Percentiles rank a stretch among this genome's conserved stretches.
Evolutionary conservation across 495 filamentous ascomycete species (phyloP).

Genomic region (Barbatosphaeria neglecta): DNA sequence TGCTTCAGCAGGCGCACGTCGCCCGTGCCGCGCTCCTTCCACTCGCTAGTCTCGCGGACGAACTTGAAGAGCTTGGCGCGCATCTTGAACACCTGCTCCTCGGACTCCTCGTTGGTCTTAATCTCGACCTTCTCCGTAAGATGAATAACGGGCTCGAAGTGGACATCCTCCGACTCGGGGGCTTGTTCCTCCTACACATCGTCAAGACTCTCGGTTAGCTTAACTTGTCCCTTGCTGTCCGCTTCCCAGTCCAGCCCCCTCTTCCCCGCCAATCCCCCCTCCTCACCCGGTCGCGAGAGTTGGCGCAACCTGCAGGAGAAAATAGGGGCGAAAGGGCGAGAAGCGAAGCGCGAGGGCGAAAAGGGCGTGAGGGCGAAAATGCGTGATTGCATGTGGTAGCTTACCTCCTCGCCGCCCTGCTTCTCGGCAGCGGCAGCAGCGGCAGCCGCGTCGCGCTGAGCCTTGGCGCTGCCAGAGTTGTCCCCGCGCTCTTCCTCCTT

Average conservation of each 20-base stretch:
- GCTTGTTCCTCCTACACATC: slow-evolving; percentile 46
- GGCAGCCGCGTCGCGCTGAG: slow-evolving; percentile 56
- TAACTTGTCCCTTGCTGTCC: too few species aligned
- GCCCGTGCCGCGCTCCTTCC: slow-evolving; percentile 98
- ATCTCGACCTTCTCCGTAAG: slow-evolving; percentile 92
- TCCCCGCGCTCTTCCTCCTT: slow-evolving; percentile 62
- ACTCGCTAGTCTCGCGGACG: slow-evolving; percentile 77
- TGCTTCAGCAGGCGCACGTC: slow-evolving; percentile 96
- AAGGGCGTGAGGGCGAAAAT: background rate
- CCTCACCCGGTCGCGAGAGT: too few species aligned
- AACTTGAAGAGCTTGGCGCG: slow-evolving; percentile 99
- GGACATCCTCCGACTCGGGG: slow-evolving; percentile 77
- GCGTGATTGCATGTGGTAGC: slow-evolving; percentile 1
- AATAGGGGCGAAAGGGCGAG: too few species aligned
- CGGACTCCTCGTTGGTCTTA: slow-evolving; percentile 96
- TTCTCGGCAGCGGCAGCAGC: slow-evolving; percentile 32
- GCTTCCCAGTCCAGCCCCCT: too few species aligned
- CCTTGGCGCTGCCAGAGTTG: slow-evolving; percentile 77
- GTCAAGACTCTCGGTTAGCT: slow-evolving; percentile 3
- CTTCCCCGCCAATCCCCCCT: too few species aligned
- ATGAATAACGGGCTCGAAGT: slow-evolving; percentile 93
- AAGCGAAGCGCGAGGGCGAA: background rate
- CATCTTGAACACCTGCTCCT: slow-evolving; percentile 98
- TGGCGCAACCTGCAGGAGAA: too few species aligned
- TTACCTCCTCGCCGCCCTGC: slow-evolving; percentile 23